These are phyloP conservation scores for Apophysomyces sp. DNA, from an alignment of 371 early-diverging fungal genomes.

Conservation along the genomic window DNA sequence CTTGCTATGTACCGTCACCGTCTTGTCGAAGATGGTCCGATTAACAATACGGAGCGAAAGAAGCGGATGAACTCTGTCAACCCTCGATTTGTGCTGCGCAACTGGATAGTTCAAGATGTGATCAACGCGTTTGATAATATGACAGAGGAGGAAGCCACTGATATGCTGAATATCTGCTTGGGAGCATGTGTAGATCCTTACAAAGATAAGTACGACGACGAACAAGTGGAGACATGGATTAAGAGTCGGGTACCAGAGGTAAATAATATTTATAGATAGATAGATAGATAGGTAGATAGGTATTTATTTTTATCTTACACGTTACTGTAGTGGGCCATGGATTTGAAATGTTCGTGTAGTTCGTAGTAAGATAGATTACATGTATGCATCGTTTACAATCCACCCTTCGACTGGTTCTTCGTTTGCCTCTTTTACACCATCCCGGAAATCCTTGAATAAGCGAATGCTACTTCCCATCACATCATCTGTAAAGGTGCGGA, in stretches of 20 bases:
- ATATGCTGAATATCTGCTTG: conserved; percentile 50
- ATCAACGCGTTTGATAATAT: conserved; percentile 51
- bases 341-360: conserved; percentile 37
- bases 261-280: conserved; percentile 29
- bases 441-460: conserved; percentile 38
- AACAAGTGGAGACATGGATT: conserved; percentile 34
- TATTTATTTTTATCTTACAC: conserved; percentile 20
- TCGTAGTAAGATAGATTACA: conserved; percentile 19
- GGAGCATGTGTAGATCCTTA: conserved; percentile 59
- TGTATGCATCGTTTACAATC: conserved; percentile 13
- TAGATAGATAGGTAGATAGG: conserved; percentile 13
- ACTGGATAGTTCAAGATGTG: conserved; percentile 73
- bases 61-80: conserved; percentile 60
- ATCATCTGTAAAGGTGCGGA: conserved; percentile 31
- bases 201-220: conserved; percentile 42
- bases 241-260: conserved; percentile 30
- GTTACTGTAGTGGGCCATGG: conserved; percentile 28
- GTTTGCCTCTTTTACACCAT: conserved; percentile 26
- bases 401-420: conserved; percentile 10
- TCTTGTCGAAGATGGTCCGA: conserved; percentile 31
- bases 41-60: conserved; percentile 29
- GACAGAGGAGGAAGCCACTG: conserved; percentile 26
- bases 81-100: conserved; percentile 71
- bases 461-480: conserved; percentile 36
- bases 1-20: conserved; percentile 52